These are phyloP conservation scores for Coniella lustricola DNA, from an alignment of 2,329 filamentous ascomycete species.

Conservation along the genomic window DNA sequence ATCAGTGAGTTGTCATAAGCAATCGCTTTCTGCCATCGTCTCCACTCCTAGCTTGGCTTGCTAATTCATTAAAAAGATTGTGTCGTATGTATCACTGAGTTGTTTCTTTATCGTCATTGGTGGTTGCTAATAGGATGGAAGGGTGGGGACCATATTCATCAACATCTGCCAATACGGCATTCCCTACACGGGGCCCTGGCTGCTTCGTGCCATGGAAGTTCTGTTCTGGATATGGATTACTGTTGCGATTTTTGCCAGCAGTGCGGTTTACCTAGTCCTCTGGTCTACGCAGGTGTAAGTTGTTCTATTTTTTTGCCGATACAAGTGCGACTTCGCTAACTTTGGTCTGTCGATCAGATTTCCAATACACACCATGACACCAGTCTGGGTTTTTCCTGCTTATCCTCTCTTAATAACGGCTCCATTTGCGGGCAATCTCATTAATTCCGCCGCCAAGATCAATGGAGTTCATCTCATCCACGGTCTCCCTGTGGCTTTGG, in stretches of 20 bases:
- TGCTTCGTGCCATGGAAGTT: conserved; percentile 51
- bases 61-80: conserved; percentile 27
- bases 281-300: conserved; percentile 47
- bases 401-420: conserved; percentile 75
- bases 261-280: conserved; percentile 67
- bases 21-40: too few relatives aligned
- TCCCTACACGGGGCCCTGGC: conserved; percentile 54
- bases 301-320: not conserved
- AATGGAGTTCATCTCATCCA: conserved; percentile 28
- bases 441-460: conserved; percentile 31
- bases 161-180: conserved; percentile 73
- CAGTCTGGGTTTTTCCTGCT: conserved; percentile 80
- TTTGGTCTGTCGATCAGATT: conserved; percentile 33
- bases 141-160: conserved; percentile 68
- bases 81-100: conserved; percentile 31
- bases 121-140: conserved; percentile 33
- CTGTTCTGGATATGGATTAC: conserved; percentile 70
- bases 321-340: not conserved
- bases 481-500: conserved; percentile 39
- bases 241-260: conserved; percentile 59
- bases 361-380: conserved; percentile 76
- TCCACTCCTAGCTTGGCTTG: not conserved
- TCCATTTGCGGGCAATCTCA: conserved; percentile 59
- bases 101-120: conserved; percentile 19
- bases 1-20: conserved; percentile 41